phyloP scores from a whole-genome alignment of 495 filamentous ascomycete species.

The Penicillium steckii region DNA sequence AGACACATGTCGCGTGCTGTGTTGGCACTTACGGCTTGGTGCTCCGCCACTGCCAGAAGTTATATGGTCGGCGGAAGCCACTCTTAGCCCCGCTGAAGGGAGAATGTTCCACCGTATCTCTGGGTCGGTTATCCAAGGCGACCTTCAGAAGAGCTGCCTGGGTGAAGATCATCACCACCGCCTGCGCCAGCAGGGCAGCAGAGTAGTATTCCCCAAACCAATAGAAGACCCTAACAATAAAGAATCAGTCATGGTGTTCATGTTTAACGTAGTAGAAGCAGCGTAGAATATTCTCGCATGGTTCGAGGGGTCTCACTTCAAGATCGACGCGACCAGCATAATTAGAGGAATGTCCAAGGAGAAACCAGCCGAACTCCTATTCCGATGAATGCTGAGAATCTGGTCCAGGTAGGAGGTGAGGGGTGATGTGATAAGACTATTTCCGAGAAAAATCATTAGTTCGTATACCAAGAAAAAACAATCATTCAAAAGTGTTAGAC shows the following conservation, averaged over 20 bases:
- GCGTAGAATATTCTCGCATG: not conserved
- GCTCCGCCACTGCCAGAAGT: conserved; percentile 92
- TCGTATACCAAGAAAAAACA: not conserved
- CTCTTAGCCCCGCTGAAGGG: conserved; percentile 36
- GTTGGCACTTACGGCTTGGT: conserved; percentile 76
- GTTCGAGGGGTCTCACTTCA: conserved; percentile 61
- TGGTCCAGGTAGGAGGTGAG: conserved; percentile 89
- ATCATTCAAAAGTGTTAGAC: conserved; percentile 6
- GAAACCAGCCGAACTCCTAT: conserved; percentile 83
- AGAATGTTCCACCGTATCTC: conserved; percentile 50
- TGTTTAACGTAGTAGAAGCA: not conserved
- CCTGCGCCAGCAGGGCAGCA: conserved; percentile 75
- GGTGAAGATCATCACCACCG: conserved; percentile 80
- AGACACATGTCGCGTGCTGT: not conserved
- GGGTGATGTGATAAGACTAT: conserved; percentile 72
- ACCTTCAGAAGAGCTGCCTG: conserved; percentile 85
- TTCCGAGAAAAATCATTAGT: conserved; percentile 6
- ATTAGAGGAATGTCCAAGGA: conserved; percentile 90
- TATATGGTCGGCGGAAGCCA: conserved; percentile 63
- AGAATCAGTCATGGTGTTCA: no score
- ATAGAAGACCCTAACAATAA: conserved; percentile 76
- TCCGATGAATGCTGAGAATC: conserved; percentile 82
- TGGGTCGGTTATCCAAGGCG: conserved; percentile 82
- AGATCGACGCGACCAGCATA: conserved; percentile 91
- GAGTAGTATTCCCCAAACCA: conserved; percentile 90